Evolutionary conservation across 176 grass and related monocot species (phyloP).

Genomic region (Rhynchospora pubera): DNA sequence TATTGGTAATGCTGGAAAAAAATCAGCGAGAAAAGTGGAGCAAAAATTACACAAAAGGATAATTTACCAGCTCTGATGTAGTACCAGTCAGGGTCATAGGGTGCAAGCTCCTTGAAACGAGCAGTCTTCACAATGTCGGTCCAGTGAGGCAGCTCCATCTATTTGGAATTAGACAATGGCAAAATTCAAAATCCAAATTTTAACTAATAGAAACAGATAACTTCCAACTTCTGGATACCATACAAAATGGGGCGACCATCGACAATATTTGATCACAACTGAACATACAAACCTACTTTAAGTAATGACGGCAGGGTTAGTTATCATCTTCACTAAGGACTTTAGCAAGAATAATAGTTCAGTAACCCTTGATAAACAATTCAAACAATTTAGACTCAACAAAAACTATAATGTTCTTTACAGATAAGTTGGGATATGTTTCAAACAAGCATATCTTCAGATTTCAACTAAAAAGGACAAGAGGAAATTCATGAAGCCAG

Average conservation of each 20-base stretch:
- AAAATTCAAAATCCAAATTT: background rate
- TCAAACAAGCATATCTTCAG: background rate
- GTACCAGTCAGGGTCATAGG: slow-evolving; percentile 49
- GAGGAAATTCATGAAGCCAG: background rate
- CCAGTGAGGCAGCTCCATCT: slow-evolving; percentile 82
- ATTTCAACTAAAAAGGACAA: background rate
- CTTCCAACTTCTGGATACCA: background rate
- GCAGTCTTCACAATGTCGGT: slow-evolving; percentile 78
- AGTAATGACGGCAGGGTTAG: background rate
- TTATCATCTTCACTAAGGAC: background rate
- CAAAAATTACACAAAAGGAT: too few relatives aligned
- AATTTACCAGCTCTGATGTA: too few relatives aligned
- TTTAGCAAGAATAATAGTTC: background rate
- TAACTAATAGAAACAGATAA: too few relatives aligned
- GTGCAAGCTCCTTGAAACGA: slow-evolving; percentile 69
- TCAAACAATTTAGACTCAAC: background rate
- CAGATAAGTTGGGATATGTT: background rate
- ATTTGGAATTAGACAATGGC: background rate
- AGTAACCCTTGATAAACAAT: background rate
- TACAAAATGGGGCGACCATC: background rate
- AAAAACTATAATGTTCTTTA: background rate
- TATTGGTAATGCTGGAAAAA: too few relatives aligned
- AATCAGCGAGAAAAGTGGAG: too few relatives aligned
- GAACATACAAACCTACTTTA: background rate
- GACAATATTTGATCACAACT: background rate